These are phyloP conservation scores for Taiwanofungus camphoratus DNA, from an alignment of 1,284 basidiomycete genomes.

Conservation along the genomic window DNA sequence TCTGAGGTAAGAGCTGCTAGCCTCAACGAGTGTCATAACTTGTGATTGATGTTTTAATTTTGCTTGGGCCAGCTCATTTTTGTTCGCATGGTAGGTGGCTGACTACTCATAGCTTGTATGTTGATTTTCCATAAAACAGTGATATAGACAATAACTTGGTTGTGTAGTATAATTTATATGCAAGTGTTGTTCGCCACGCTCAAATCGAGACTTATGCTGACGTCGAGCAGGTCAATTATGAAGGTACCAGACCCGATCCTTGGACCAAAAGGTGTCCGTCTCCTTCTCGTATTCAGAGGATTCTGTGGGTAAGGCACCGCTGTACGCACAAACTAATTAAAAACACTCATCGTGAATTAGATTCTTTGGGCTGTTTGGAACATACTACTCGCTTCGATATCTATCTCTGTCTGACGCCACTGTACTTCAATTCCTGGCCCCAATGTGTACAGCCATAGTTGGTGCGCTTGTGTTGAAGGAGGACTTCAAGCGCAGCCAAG, in stretches of 20 bases:
- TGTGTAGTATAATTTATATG: slow-evolving; percentile 42
- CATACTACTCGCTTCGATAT: slow-evolving; percentile 63
- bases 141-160: slow-evolving; percentile 38
- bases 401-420: slow-evolving; percentile 66
- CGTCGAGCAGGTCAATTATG: slow-evolving; percentile 36
- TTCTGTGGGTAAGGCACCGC: slow-evolving; percentile 47
- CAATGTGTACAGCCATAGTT: slow-evolving; percentile 62
- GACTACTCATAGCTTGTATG: not conserved
- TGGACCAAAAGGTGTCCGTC: slow-evolving; percentile 64
- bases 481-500: slow-evolving; percentile 51
- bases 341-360: slow-evolving; percentile 24
- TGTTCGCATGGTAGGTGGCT: slow-evolving; percentile 41
- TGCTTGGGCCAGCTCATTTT: slow-evolving; percentile 35
- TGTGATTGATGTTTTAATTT: too few relatives aligned
- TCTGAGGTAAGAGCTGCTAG: slow-evolving; percentile 40
- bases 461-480: slow-evolving; percentile 69
- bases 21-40: not conserved
- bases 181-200: slow-evolving; percentile 2
- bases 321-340: not conserved
- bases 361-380: slow-evolving; percentile 57
- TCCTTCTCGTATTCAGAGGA: slow-evolving; percentile 53
- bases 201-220: not conserved
- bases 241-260: slow-evolving; percentile 59
- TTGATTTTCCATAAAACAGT: not conserved
- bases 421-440: slow-evolving; percentile 72